Percentiles rank a stretch among this genome's conserved stretches.
Evolutionary conservation across 352 stramenopile species (phyloP).

Genomic region (Phytophthora capsici): DNA sequence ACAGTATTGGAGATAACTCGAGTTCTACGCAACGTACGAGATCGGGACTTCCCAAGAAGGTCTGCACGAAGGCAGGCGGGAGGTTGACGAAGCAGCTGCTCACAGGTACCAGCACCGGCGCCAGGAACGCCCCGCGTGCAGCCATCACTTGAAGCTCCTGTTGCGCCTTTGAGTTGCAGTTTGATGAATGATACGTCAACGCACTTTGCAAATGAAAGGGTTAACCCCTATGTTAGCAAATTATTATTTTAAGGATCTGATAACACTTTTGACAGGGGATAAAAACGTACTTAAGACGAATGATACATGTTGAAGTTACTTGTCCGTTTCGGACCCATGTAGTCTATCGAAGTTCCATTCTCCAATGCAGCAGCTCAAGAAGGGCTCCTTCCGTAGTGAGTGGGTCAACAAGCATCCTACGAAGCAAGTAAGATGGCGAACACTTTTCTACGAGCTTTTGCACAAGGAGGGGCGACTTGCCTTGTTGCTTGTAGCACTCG

Average conservation of each 20-base stretch:
- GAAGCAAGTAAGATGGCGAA: constrained; percentile 39
- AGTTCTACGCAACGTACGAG: constrained; percentile 24
- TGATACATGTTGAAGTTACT: constrained; percentile 25
- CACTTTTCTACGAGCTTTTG: constrained; percentile 42
- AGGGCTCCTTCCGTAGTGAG: constrained; percentile 33
- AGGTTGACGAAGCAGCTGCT: constrained; percentile 80
- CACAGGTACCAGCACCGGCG: constrained; percentile 63
- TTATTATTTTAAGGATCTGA: too few relatives aligned
- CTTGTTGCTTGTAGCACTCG: constrained; percentile 56
- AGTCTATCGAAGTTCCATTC: background rate
- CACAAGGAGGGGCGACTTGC: constrained; percentile 64
- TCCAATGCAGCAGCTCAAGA: constrained; percentile 12
- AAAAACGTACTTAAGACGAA: constrained; percentile 19
- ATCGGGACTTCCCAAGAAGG: constrained; percentile 54
- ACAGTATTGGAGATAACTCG: background rate
- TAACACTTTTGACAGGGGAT: constrained; percentile 21
- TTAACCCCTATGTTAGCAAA: too few relatives aligned
- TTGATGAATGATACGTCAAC: constrained; percentile 34
- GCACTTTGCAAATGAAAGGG: too few relatives aligned
- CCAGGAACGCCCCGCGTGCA: constrained; percentile 64
- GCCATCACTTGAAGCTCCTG: constrained; percentile 23
- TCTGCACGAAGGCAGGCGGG: constrained; percentile 66
- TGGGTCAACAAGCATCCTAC: constrained; percentile 54
- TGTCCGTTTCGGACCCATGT: constrained; percentile 1
- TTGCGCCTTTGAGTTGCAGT: constrained; percentile 14